phyloP scores from a whole-genome alignment of 148 eudicot genomes.

The Spergularia bocconei region DNA sequence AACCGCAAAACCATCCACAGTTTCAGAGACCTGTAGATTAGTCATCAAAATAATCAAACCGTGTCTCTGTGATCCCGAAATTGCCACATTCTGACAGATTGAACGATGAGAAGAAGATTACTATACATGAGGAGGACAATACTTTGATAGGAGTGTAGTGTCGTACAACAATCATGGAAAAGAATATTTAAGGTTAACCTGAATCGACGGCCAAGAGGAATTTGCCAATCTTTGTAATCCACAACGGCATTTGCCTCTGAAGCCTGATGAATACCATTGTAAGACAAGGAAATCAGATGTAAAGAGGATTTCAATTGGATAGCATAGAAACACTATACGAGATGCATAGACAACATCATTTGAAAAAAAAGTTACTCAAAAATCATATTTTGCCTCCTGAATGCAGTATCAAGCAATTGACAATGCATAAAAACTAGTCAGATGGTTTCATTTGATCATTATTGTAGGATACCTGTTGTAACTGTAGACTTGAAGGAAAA shows the following conservation, averaged over 20 bases:
- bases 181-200: slow-evolving; percentile 40
- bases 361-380: no score
- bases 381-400: no score
- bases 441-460: no score
- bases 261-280: slow-evolving; percentile 45
- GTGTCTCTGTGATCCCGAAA: background rate
- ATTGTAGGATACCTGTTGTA: no score
- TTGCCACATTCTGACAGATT: slow-evolving; percentile 1
- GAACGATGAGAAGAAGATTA: background rate
- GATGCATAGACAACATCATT: background rate
- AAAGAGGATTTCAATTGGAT: background rate
- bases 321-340: background rate
- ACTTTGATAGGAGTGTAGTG: background rate
- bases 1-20: slow-evolving; percentile 93
- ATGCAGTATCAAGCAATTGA: no score
- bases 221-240: slow-evolving; percentile 99
- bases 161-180: background rate
- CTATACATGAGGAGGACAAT: background rate
- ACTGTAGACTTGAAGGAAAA: background rate
- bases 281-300: slow-evolving; percentile 4
- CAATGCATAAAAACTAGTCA: no score
- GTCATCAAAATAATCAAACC: background rate
- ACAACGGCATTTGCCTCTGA: slow-evolving; percentile 76
- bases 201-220: slow-evolving; percentile 97
- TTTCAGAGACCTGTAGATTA: slow-evolving; percentile 67